These are phyloP conservation scores for Tricholoma matsutake DNA, from an alignment of 768 basidiomycete species.

Conservation along the genomic window DNA sequence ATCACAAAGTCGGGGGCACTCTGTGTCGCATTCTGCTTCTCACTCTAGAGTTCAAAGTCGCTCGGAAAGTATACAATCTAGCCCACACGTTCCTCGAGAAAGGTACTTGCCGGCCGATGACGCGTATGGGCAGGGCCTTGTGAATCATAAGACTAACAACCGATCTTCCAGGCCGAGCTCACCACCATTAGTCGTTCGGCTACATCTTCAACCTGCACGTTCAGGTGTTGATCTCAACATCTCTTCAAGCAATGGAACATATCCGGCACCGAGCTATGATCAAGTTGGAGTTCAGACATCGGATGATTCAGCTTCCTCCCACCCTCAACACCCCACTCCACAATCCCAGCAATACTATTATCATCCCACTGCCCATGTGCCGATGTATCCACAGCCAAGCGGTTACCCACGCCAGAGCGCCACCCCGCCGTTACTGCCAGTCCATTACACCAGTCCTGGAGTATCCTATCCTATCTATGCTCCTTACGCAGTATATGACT, in stretches of 20 bases:
- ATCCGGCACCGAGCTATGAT: neutral
- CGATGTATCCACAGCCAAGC: neutral
- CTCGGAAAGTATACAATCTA: slow-evolving; percentile 47
- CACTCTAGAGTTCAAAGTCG: slow-evolving; percentile 46
- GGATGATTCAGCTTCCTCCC: neutral
- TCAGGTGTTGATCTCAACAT: slow-evolving; percentile 5
- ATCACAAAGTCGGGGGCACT: slow-evolving; percentile 15
- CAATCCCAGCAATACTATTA: slow-evolving; percentile 19
- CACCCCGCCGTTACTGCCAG: neutral
- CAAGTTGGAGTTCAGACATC: neutral
- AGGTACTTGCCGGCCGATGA: slow-evolving; percentile 42
- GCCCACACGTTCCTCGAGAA: slow-evolving; percentile 41
- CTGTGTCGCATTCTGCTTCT: slow-evolving; percentile 26
- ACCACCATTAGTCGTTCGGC: slow-evolving; percentile 10
- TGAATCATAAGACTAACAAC: neutral
- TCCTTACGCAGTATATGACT: neutral
- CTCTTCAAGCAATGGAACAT: slow-evolving; percentile 3
- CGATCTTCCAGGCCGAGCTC: slow-evolving; percentile 6
- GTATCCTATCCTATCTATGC: neutral
- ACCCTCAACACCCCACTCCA: slow-evolving; percentile 25
- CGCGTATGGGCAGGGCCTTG: neutral
- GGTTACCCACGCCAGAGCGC: neutral
- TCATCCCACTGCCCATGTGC: neutral
- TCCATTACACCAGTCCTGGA: neutral
- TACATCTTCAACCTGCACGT: slow-evolving; percentile 15